These are phyloP conservation scores for Elymus sibiricus DNA, from an alignment of 176 grass and related monocot species.

Conservation along the genomic window DNA sequence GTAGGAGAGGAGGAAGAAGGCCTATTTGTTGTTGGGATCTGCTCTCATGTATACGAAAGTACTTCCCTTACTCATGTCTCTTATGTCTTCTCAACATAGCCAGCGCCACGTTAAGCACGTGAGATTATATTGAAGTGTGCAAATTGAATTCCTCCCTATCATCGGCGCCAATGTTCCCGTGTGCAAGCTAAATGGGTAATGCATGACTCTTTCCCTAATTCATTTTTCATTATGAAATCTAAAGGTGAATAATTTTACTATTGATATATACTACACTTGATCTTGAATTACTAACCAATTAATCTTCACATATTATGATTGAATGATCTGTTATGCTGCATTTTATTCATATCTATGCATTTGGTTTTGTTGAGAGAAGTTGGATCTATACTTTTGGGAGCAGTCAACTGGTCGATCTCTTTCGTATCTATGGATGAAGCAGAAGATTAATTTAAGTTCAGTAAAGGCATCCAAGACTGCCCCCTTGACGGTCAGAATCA, in stretches of 20 bases:
- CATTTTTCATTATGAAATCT: neutral
- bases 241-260: neutral
- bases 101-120: neutral
- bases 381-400: neutral
- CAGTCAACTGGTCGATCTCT: too few species aligned
- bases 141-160: neutral
- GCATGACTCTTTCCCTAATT: neutral
- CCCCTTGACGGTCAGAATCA: too few species aligned
- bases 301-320: neutral
- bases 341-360: neutral
- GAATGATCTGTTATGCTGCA: neutral
- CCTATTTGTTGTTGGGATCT: too few species aligned
- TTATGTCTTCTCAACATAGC: too few species aligned
- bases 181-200: neutral
- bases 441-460: too few species aligned
- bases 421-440: too few species aligned
- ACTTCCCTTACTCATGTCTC: too few species aligned
- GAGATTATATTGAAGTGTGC: neutral
- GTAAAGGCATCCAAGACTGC: too few species aligned
- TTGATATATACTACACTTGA: neutral
- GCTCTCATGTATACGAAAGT: too few species aligned
- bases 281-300: neutral
- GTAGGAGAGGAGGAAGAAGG: too few species aligned
- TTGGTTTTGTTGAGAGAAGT: neutral
- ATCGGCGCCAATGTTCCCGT: neutral